A percentile compares a stretch with the other conserved stretches of the same genome.
Conservation (phyloP, 164 flowering plant genomes). For the Platanus orientalis region DNA sequence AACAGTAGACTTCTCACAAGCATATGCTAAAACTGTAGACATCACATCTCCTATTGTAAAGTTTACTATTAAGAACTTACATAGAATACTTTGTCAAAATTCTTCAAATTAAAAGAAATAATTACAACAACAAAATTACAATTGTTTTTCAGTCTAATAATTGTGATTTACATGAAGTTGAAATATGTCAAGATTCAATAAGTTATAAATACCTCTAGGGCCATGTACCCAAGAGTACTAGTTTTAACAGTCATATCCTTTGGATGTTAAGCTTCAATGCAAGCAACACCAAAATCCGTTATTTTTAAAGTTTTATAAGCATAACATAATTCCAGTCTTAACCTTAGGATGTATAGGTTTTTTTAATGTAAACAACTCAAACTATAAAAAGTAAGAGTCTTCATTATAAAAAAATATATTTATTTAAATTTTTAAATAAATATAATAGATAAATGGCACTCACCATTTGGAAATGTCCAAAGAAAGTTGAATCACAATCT, state of each 20-base stretch:
- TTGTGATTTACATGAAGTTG: too few species aligned
- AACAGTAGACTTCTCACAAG: constrained; percentile 93
- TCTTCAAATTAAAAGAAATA: neutral
- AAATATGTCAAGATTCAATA: too few species aligned
- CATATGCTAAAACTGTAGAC: constrained; percentile 98
- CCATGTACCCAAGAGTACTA: constrained; percentile 72
- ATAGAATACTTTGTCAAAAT: constrained; percentile 6
- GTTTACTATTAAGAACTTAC: constrained; percentile 90
- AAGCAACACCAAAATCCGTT: constrained; percentile 71
- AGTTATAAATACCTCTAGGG: constrained; percentile 46
- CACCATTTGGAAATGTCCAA: constrained; percentile 80
- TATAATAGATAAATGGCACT: constrained; percentile 5
- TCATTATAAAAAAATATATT: too few species aligned
- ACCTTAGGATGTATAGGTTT: constrained; percentile 69
- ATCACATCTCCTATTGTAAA: constrained; percentile 87
- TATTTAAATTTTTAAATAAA: too few species aligned
- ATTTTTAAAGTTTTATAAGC: constrained; percentile 45
- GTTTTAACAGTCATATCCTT: constrained; percentile 70
- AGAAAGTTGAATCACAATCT: constrained; percentile 61
- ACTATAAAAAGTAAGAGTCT: constrained; percentile 21
- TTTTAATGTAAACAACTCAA: constrained; percentile 55
- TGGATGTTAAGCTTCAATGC: constrained; percentile 69
- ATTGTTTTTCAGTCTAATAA: neutral
- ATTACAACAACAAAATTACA: neutral
- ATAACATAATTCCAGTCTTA: constrained; percentile 64